Evolutionary conservation across 331 rosid species (phyloP).

Genomic region (Saraca asoca): DNA sequence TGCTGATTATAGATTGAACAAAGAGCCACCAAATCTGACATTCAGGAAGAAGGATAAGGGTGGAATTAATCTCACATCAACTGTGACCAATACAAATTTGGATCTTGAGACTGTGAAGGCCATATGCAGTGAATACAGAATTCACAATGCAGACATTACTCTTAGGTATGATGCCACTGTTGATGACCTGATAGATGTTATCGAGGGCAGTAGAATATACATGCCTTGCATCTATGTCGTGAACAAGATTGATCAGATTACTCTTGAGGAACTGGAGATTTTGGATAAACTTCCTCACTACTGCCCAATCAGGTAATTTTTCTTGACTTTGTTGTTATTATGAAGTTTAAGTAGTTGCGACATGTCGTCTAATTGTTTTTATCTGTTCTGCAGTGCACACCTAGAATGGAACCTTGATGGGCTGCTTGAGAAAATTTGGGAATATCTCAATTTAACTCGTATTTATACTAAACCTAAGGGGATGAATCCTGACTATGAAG

Average conservation of each 20-base stretch:
- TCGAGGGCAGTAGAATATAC: constrained; percentile 90
- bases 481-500: constrained; percentile 98
- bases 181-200: constrained; percentile 94
- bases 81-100: constrained; percentile 75
- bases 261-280: constrained; percentile 95
- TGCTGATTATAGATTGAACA: constrained; percentile 72
- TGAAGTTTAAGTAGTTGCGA: constrained; percentile 2
- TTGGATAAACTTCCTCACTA: constrained; percentile 97
- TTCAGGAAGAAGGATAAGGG: constrained; percentile 97
- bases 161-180: constrained; percentile 94
- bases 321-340: no score
- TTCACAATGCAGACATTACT: constrained; percentile 96
- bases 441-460: constrained; percentile 86
- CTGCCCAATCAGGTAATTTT: constrained; percentile 83
- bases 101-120: constrained; percentile 97
- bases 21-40: constrained; percentile 89
- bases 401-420: constrained; percentile 99
- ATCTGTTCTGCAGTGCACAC: constrained; percentile 72
- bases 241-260: constrained; percentile 97
- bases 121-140: constrained; percentile 89
- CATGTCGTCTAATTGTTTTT: constrained; percentile 11
- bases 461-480: constrained; percentile 96
- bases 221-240: constrained; percentile 93
- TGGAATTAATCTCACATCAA: constrained; percentile 92
- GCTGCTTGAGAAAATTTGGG: constrained; percentile 91